Evolutionary conservation across 495 filamentous ascomycete genomes (phyloP).

Genomic region (Lasiosphaeriaceae sp.): DNA sequence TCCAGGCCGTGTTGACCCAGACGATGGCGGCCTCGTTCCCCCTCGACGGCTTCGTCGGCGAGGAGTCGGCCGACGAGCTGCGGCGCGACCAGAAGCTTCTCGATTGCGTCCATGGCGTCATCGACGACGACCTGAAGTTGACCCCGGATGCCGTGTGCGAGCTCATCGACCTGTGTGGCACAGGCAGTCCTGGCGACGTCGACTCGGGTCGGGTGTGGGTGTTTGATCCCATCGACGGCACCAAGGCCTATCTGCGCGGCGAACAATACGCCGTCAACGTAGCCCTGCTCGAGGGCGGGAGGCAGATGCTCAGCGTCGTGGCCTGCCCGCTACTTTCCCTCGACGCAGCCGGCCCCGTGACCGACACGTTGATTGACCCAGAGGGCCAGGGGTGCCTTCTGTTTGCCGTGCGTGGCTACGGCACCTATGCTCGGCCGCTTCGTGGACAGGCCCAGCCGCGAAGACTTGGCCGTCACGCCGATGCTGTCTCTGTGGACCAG

Average conservation of each 20-base stretch:
- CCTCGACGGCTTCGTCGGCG: slow-evolving; percentile 55
- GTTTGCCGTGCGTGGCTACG: slow-evolving; percentile 53
- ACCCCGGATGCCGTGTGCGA: slow-evolving; percentile 46
- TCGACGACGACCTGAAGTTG: slow-evolving; percentile 12
- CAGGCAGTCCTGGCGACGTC: slow-evolving; percentile 19
- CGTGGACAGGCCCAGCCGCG: neutral
- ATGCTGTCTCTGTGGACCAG: slow-evolving; percentile 29
- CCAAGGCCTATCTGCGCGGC: slow-evolving; percentile 58
- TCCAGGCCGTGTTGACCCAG: slow-evolving; percentile 59
- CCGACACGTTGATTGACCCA: slow-evolving; percentile 44
- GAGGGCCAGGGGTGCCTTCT: slow-evolving; percentile 53
- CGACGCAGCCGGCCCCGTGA: slow-evolving; percentile 22
- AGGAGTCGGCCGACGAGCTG: slow-evolving; percentile 57
- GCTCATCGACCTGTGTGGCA: slow-evolving; percentile 56
- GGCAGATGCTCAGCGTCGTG: slow-evolving; percentile 41
- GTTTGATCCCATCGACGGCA: slow-evolving; percentile 71
- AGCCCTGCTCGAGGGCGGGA: slow-evolving; percentile 34
- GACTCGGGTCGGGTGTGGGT: slow-evolving; percentile 53
- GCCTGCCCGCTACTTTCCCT: slow-evolving; percentile 56
- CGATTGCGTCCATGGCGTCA: slow-evolving; percentile 50
- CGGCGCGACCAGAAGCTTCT: slow-evolving; percentile 45
- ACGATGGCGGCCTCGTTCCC: slow-evolving; percentile 54
- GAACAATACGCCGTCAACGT: slow-evolving; percentile 58
- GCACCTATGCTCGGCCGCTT: slow-evolving; percentile 51
- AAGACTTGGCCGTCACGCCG: slow-evolving; percentile 19